phyloP scores from a whole-genome alignment of 495 filamentous ascomycete genomes.

The Barbatosphaeria neglecta region DNA sequence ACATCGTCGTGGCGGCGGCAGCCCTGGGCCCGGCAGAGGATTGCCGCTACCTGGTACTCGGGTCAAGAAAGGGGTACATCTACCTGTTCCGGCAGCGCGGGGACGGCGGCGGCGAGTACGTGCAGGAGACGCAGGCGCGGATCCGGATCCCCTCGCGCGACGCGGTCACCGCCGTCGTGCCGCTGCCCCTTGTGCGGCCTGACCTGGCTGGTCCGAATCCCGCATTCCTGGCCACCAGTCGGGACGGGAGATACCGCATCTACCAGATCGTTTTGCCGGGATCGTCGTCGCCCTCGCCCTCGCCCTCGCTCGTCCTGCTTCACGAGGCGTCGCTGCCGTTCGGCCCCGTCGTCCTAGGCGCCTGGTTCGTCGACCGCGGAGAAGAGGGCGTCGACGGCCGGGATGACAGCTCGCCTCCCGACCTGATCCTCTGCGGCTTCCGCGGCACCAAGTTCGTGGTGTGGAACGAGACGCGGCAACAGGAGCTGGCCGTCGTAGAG shows the following conservation, averaged over 20 bases:
- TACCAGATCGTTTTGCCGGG: constrained; percentile 19
- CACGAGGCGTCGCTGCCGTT: constrained; percentile 45
- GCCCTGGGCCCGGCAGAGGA: no score
- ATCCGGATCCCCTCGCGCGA: constrained; percentile 26
- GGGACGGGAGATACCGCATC: constrained; percentile 64
- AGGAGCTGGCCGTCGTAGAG: constrained; percentile 55
- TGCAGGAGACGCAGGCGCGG: constrained; percentile 6
- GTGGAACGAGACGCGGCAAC: constrained; percentile 58
- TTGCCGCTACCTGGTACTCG: constrained; percentile 48
- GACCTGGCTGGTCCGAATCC: constrained; percentile 5
- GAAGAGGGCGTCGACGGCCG: constrained; percentile 22
- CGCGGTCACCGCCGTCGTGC: constrained; percentile 54
- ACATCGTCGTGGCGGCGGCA: constrained; percentile 15
- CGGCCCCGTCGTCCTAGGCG: constrained; percentile 56
- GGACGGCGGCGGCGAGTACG: constrained; percentile 12
- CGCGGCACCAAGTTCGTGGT: constrained; percentile 63
- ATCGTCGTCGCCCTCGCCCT: neutral
- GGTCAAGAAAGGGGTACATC: constrained; percentile 53
- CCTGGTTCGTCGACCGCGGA: constrained; percentile 40
- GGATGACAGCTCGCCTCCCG: neutral
- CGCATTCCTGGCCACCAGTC: constrained; percentile 54
- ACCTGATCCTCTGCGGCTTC: constrained; percentile 69
- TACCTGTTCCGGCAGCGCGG: constrained; percentile 33
- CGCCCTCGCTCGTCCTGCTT: constrained; percentile 12
- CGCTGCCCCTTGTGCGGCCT: constrained; percentile 11